Evolutionary conservation across 768 basidiomycete genomes (phyloP).

Genomic region (Panus rudis): DNA sequence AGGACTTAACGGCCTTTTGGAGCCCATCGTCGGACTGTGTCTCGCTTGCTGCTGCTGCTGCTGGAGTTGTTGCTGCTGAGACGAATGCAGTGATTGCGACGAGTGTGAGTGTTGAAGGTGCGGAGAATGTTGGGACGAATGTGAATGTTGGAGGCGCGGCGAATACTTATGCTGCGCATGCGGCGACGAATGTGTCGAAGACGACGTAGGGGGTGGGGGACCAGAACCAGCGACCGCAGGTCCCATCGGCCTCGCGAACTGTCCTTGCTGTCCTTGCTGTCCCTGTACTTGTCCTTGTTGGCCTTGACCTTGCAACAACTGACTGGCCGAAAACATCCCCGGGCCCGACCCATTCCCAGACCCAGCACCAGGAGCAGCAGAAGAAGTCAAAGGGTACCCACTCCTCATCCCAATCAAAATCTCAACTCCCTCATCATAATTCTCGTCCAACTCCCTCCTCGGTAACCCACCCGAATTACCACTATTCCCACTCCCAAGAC

Average conservation of each 20-base stretch:
- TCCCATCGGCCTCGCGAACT: too few relatives aligned
- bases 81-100: conserved; percentile 24
- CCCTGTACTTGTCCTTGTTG: neutral
- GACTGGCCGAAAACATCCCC: conserved; percentile 6
- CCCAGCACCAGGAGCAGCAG: conserved; percentile 25
- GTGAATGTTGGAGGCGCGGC: too few relatives aligned
- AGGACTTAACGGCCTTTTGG: conserved; percentile 70
- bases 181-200: too few relatives aligned
- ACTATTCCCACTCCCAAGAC: too few relatives aligned
- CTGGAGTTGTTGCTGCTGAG: conserved; percentile 12
- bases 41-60: conserved; percentile 52
- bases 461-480: too few relatives aligned
- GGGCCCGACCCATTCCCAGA: conserved; percentile 8
- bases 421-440: conserved; percentile 91
- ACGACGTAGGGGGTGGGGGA: too few relatives aligned
- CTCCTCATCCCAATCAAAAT: conserved; percentile 19
- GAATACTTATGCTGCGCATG: too few relatives aligned
- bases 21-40: conserved; percentile 49
- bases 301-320: conserved; percentile 1
- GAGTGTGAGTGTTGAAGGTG: neutral
- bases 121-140: too few relatives aligned
- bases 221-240: too few relatives aligned
- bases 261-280: too few relatives aligned
- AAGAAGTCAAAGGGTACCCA: conserved; percentile 47
- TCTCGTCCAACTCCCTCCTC: conserved; percentile 74